Evolutionary conservation across 192 early-diverging fungal species (phyloP), one percentile per base, ranked within the genome.

Genomic region (Fimicolochytrium jonesii): DNA sequence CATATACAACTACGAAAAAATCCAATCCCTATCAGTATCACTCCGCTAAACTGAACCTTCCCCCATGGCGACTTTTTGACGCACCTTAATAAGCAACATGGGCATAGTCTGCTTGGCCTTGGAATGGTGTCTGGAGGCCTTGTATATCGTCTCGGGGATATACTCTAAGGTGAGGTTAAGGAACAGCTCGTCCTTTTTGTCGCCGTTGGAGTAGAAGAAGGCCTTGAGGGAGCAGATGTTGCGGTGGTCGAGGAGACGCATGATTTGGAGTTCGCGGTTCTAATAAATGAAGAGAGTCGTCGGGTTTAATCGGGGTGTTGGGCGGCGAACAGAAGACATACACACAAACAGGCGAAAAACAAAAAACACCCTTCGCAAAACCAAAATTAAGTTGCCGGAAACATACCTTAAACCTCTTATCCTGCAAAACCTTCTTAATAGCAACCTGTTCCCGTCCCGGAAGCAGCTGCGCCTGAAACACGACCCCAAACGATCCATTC

Each of bases 391-490:
- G 13, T 59, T 20, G 30, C 9, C 22, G 11, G 18, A 58, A 17
- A 26, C 36, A 29, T 78, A 90, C 90, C 84, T 98, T 98, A 84
- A 96, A 99, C 32, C 96, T 87, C 74, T 91, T 94, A 71, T 99
- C 96, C 81, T 97, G 96, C 31, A 96, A 73, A 4, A 99, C 96
- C 76, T 96, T 97, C 78, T 99, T 99, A 61, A 99, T 94, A 48
- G 96, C 96, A n/a, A 86, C 87, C 30, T 85, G 79, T 69, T 97
- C 91, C 44, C 82, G 79, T 49, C 78, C 82, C 59, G 86, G 78
- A 29, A 90, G 74, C 25, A 97, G 69, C 74, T 91, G 90, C 17
- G 92, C 96, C 73, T 95, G 93, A 72, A 88, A 95, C 23, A 99
- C 96, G 9, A 99, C 94, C 37, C 96, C 96, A 76, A 99, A 99